Evolutionary conservation across 2,329 filamentous ascomycete species (phyloP), one percentile per base, ranked within the genome.

Genomic region (Trichoderma asperellum): DNA sequence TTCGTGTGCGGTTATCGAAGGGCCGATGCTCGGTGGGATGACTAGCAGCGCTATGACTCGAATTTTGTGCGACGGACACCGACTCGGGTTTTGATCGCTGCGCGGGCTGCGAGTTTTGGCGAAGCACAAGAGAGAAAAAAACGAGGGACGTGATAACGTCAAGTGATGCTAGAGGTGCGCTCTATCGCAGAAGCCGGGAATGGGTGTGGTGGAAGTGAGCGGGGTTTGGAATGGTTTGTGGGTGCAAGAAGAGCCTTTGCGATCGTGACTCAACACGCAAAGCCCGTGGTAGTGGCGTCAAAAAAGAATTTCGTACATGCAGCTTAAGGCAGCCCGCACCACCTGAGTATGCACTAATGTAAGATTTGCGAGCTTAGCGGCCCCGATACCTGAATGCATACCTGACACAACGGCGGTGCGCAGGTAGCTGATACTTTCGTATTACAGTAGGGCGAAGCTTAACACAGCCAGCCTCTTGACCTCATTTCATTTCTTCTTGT

Each of bases 241-340:
- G 64, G 53, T 55, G 63, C 63, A 43, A 61, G 61, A 68, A 59
- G 55, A 67, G 43, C 27, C 43, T 57, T 55, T 43, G 68, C 56
- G 68, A 68, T 65, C 49, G 64, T 70, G 68, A 70, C 63, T 70
- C 68, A 70, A 68, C 52, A 34, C 58, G 68, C 63, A 64, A 70
- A 64, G 68, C 68, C 68, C 32, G 55, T 62, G 53, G 59, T 62
- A 27, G 47, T 64, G 68, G 61, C 61, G 47, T 34, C 58, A 40
- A 29, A 65, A 66, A 55, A 49, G 56, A 32, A 62, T 68, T 68
- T 61, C 57, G 53, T 55, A 60, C 65, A 53, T 61, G 27, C 65
- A 68, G 40, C n/a, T 35, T 56, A 62, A 62, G 24, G 57, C 65
- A 68, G 64, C 64, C 64, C 37, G 10, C 47, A 32, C 64, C 59